Percentiles rank a stretch among this genome's conserved stretches.
These are phyloP conservation scores for Bondarzewia mesenterica DNA, from an alignment of 1,284 basidiomycete genomes.

Conservation along the genomic window DNA sequence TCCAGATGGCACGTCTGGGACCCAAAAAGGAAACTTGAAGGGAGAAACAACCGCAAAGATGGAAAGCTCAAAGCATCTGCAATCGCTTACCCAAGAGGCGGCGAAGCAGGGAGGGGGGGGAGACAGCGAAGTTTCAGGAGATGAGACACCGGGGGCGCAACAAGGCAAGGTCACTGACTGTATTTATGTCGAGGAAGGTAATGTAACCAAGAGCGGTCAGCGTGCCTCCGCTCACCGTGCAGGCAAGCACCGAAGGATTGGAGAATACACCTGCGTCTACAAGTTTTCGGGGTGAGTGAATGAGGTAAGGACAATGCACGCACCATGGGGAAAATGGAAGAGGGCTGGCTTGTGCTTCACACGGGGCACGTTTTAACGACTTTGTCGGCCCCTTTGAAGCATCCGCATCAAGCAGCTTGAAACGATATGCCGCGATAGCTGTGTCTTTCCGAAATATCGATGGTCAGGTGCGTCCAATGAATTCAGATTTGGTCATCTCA, in stretches of 20 bases:
- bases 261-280: neutral
- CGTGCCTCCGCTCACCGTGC: conserved; percentile 6
- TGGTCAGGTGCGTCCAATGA: too few species aligned
- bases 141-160: too few species aligned
- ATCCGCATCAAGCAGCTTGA: conserved; percentile 3
- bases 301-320: neutral
- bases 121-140: neutral
- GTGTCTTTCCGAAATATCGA: neutral
- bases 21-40: conserved; percentile 16
- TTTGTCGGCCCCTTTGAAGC: conserved; percentile 2
- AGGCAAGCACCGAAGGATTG: neutral
- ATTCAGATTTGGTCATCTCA: too few species aligned
- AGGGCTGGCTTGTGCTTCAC: neutral
- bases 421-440: neutral
- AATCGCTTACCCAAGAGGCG: conserved; percentile 10
- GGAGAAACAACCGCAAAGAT: conserved; percentile 11
- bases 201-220: conserved; percentile 11
- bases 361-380: neutral
- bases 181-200: conserved; percentile 10
- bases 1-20: conserved; percentile 10
- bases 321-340: conserved; percentile 4
- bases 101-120: conserved; percentile 9
- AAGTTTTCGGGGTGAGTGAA: neutral
- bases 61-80: conserved; percentile 12
- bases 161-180: conserved; percentile 14